Conservation (phyloP, 768 basidiomycete species). For the Kwoniella heveanensis region DNA sequence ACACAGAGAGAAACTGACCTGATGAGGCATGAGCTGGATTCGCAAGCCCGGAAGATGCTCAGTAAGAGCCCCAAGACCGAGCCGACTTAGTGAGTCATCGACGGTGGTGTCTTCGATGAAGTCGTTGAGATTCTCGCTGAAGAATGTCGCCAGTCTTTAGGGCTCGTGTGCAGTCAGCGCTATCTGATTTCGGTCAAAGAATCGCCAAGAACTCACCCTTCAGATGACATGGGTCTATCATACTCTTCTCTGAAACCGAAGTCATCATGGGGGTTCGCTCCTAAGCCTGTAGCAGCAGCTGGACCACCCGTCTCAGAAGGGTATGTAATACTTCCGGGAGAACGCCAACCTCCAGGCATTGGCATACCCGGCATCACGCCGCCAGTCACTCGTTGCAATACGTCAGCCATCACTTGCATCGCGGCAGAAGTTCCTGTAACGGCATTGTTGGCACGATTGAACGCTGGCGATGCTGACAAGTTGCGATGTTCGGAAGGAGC, state of each 20-base stretch:
- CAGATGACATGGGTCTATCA: slow-evolving; percentile 8
- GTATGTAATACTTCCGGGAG: background rate
- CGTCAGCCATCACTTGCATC: background rate
- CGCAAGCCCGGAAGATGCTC: slow-evolving; percentile 65
- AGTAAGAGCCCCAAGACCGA: slow-evolving; percentile 62
- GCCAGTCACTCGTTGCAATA: background rate
- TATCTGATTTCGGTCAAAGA: background rate
- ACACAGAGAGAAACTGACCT: slow-evolving; percentile 20
- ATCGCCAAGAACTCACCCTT: slow-evolving; percentile 9
- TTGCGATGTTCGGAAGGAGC: slow-evolving; percentile 2
- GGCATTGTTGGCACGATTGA: no score
- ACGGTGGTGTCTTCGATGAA: slow-evolving; percentile 62
- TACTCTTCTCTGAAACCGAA: slow-evolving; percentile 6
- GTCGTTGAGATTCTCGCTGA: slow-evolving; percentile 41
- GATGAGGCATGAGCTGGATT: slow-evolving; percentile 68
- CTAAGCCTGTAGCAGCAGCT: background rate
- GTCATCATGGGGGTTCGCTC: background rate
- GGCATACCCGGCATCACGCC: slow-evolving; percentile 6
- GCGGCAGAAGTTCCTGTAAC: background rate
- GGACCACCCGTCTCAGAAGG: background rate
- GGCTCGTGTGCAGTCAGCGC: background rate
- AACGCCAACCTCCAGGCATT: slow-evolving; percentile 19
- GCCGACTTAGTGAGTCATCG: slow-evolving; percentile 62
- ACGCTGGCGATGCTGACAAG: background rate
- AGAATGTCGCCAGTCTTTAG: slow-evolving; percentile 40